Evolutionary conservation across 306 rosid species (phyloP).

Genomic region (Prunus mongolica): DNA sequence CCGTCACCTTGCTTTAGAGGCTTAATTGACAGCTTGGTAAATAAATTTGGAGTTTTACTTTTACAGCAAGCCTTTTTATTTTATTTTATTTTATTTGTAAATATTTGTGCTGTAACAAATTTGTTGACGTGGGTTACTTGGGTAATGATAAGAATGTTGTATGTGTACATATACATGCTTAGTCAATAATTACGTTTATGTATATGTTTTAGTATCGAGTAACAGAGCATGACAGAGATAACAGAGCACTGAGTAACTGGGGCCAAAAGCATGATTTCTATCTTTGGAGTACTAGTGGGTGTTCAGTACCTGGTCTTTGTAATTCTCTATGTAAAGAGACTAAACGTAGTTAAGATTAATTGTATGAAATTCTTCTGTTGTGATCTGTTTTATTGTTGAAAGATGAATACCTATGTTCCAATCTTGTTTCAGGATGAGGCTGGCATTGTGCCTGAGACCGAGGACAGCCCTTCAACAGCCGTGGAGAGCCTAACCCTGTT

Average conservation of each 20-base stretch:
- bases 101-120: too few species aligned
- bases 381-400: neutral
- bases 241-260: neutral
- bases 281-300: too few species aligned
- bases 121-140: neutral
- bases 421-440: neutral
- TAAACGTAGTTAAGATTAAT: too few species aligned
- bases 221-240: neutral
- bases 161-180: neutral
- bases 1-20: too few species aligned
- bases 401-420: neutral
- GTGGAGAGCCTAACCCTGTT: too few species aligned
- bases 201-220: neutral
- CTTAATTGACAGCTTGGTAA: too few species aligned
- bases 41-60: too few species aligned
- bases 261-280: too few species aligned
- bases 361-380: neutral
- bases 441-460: neutral
- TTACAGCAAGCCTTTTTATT: too few species aligned
- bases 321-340: too few species aligned
- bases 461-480: neutral
- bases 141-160: neutral
- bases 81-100: too few species aligned
- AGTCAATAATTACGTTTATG: neutral
- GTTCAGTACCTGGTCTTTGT: too few species aligned